Evolutionary conservation across 2,329 filamentous ascomycete genomes (phyloP).

Genomic region (Trichoderma simmonsii): DNA sequence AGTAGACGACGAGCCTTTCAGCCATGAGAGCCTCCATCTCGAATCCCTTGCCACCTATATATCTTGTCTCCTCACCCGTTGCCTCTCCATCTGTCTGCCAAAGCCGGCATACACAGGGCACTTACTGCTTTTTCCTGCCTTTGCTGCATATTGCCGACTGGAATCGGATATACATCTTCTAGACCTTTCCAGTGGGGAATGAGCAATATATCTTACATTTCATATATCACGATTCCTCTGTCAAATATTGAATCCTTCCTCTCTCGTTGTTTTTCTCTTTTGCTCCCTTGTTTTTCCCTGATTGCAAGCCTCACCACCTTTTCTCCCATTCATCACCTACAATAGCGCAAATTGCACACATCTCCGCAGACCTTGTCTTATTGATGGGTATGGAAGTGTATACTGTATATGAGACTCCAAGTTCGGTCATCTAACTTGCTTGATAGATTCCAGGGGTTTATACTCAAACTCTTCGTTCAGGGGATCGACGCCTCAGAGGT

Average conservation of each 20-base stretch:
- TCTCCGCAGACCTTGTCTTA: background rate
- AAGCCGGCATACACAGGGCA: background rate
- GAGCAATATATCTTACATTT: background rate
- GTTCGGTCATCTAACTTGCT: background rate
- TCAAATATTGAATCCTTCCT: background rate
- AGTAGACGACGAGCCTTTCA: background rate
- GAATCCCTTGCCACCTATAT: background rate
- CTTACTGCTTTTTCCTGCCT: background rate
- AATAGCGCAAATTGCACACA: background rate
- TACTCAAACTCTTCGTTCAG: background rate
- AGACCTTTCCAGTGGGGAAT: background rate
- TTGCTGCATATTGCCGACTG: background rate
- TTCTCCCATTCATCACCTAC: background rate
- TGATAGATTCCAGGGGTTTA: constrained; percentile 4
- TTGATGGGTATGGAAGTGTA: background rate
- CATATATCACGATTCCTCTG: background rate
- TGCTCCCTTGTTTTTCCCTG: background rate
- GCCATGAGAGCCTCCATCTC: background rate
- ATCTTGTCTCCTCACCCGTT: background rate
- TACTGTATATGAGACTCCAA: background rate
- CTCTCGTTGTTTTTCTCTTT: background rate
- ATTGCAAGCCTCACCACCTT: background rate
- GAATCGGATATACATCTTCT: background rate
- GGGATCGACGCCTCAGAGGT: background rate
- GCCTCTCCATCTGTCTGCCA: background rate